phyloP scores from a whole-genome alignment of 441 rosid genomes.

The Adansonia rubrostipa region DNA sequence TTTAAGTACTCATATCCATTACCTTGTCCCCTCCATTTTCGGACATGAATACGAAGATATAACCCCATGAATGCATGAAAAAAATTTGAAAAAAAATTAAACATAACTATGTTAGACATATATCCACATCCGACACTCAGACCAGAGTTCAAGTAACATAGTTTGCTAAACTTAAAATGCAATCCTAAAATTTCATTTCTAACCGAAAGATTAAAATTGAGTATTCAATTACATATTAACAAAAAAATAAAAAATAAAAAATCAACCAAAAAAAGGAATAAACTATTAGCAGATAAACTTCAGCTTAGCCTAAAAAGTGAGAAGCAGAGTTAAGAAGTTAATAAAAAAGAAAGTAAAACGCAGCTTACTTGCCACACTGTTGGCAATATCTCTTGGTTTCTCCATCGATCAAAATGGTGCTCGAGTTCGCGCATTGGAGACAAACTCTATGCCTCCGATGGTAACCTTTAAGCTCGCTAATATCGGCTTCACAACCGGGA shows the following conservation, averaged over 20 bases:
- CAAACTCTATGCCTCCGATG: constrained; percentile 90
- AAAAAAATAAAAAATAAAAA: background rate
- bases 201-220: background rate
- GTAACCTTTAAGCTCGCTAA: constrained; percentile 93
- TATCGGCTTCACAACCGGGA: constrained; percentile 77
- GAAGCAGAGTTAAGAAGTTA: background rate
- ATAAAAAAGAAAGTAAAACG: background rate
- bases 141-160: too few relatives aligned
- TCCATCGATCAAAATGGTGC: constrained; percentile 63
- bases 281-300: background rate
- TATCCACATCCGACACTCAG: too few relatives aligned
- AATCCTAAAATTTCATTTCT: background rate
- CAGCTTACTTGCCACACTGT: constrained; percentile 95
- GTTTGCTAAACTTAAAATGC: background rate
- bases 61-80: too few relatives aligned
- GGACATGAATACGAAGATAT: too few relatives aligned
- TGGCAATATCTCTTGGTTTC: constrained; percentile 90
- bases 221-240: background rate
- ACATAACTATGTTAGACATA: too few relatives aligned
- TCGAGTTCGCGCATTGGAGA: constrained; percentile 77
- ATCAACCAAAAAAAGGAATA: background rate
- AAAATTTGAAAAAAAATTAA: too few relatives aligned
- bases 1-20: too few relatives aligned
- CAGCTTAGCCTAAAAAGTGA: background rate
- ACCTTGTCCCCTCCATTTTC: too few relatives aligned